Base-by-base conservation (phyloP, 495 filamentous ascomycete species). In the Daldinia vernicosa region DNA sequence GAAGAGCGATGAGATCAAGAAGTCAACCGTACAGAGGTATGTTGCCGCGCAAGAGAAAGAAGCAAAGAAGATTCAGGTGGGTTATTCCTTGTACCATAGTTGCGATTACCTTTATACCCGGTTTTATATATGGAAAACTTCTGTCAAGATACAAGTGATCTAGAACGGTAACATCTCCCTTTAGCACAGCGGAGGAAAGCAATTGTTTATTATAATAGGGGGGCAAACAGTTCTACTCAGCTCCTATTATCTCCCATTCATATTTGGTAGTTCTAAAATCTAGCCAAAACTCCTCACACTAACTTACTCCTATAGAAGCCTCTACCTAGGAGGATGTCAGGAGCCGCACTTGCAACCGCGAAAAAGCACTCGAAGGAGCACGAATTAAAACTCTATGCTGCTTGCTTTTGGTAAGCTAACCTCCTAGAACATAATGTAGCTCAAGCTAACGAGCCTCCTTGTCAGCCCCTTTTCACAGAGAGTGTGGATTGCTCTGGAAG, bases 401-500 rank as follows among this genome's bases (percentile, higher is more conserved):
- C 90, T 75, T 96, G 93, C 80, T 97, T 97, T 79, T 97, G 94
- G 93, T 95, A 79, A 77, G 88, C 82, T 12, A 43, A 45, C 27
- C 40, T 58, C 45, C 22, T 24, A 35, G 26, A 51, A 27, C 11
- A 7, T 27, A 53, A 15, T 17, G 4, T 4, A 4, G 12, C 28
- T 66, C 26, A 9, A 67, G 57, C 74, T 75, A 57, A 76, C 30
- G 50, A 50, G 35, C 15, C 19, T 26, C 24, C 22, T 68, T 61
- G 35, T 28, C 39, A 82, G 81, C 70, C 80, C 81, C 66, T 97
- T 97, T 78, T 93, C 95, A 1, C 94, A 98, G 80, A 90, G 95
- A 12, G 93, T 97, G 19, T 98, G 95, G 95, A 97, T 98, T 69
- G 90, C 95, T 6, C 84, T 98, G n/a, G 94, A 98, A 78, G 80